These are phyloP conservation scores for Brassica incana DNA, from an alignment of 345 rosid species.

Conservation along the genomic window DNA sequence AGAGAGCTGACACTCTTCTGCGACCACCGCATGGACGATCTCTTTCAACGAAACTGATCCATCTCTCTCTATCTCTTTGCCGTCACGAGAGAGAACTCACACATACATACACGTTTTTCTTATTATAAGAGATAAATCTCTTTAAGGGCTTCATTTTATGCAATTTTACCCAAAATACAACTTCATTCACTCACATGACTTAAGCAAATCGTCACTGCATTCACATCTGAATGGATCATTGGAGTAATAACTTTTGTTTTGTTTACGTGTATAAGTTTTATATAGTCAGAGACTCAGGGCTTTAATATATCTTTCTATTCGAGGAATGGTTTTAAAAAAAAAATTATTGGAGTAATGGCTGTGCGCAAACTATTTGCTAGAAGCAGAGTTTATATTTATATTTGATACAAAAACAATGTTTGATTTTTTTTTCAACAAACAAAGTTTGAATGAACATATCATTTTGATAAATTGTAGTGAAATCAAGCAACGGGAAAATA, in stretches of 20 bases:
- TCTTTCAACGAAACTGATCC: conserved; percentile 38
- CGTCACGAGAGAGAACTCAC: conserved; percentile 40
- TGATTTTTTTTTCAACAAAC: background rate
- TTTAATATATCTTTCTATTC: background rate
- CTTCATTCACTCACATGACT: conserved; percentile 26
- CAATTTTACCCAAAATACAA: conserved; percentile 16
- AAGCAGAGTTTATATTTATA: background rate
- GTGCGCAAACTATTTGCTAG: background rate
- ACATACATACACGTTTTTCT: background rate
- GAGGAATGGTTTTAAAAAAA: background rate
- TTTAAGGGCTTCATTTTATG: conserved; percentile 14
- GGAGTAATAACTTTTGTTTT: conserved; percentile 13
- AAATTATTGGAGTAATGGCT: background rate
- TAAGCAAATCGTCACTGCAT: conserved; percentile 11
- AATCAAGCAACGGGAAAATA: background rate
- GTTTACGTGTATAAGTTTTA: conserved; percentile 5
- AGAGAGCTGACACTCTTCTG: conserved; percentile 48
- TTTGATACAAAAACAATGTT: background rate
- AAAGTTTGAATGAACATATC: background rate
- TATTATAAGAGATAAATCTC: background rate
- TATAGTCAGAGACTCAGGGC: background rate
- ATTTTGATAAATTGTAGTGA: background rate
- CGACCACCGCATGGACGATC: conserved; percentile 41
- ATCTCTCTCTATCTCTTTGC: conserved; percentile 43
- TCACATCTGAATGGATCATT: conserved; percentile 1